Conservation (phyloP, 352 stramenopile genomes). For the Globisporangium lucens region DNA sequence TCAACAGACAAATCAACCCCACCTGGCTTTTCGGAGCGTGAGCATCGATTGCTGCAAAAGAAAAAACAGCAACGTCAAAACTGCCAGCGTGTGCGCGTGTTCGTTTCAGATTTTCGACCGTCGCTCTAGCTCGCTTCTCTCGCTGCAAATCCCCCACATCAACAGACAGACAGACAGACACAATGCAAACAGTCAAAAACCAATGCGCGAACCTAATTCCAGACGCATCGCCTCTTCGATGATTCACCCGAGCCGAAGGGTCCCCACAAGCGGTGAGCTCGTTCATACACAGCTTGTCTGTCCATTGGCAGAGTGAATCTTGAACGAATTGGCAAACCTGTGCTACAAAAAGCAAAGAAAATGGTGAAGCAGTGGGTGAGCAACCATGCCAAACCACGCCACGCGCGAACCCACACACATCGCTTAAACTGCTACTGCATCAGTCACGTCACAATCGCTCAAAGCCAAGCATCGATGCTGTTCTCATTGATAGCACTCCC, state of each 20-base stretch:
- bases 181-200: not conserved
- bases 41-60: not conserved
- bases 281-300: not conserved
- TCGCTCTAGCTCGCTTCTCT: not conserved
- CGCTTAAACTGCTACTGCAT: not conserved
- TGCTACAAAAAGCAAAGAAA: not conserved
- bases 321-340: not conserved
- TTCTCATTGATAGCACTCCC: not conserved
- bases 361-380: not conserved
- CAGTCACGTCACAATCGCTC: not conserved
- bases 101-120: not conserved
- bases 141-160: not conserved
- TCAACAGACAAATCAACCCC: not conserved
- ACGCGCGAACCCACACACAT: not conserved
- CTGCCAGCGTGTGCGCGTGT: not conserved
- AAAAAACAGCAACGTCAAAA: not conserved
- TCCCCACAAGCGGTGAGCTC: not conserved
- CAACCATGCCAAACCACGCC: not conserved
- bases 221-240: not conserved
- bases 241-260: not conserved
- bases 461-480: not conserved
- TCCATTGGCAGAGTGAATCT: not conserved
- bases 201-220: not conserved
- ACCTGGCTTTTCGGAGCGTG: not conserved
- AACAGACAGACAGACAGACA: not conserved